Conservation (phyloP, 108 stramenopile genomes). For the Hondaea fermentalgiana region DNA sequence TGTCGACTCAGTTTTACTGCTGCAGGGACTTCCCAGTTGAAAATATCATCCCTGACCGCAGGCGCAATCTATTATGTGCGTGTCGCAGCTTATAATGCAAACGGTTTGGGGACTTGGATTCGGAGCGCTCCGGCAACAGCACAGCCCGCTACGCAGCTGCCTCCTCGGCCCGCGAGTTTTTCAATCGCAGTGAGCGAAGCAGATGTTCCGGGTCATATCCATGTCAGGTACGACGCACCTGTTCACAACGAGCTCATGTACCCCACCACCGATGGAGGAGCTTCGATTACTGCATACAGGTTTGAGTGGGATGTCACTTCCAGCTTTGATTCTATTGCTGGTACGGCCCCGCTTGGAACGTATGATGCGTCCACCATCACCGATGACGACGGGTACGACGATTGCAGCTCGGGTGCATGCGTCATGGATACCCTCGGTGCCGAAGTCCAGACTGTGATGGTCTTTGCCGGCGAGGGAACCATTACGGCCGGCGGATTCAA, state of each 20-base stretch:
- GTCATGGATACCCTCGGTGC: neutral
- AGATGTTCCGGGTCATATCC: neutral
- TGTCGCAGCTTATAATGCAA: neutral
- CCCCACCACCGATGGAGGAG: slow-evolving; percentile 59
- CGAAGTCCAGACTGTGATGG: neutral
- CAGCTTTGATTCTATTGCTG: slow-evolving; percentile 40
- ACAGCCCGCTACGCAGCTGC: neutral
- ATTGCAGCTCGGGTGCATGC: neutral
- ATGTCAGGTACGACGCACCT: neutral
- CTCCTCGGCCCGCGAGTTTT: neutral
- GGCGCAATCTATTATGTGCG: neutral
- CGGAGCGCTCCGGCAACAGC: neutral
- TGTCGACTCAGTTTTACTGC: neutral
- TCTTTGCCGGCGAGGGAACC: neutral
- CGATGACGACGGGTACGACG: neutral
- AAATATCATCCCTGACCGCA: neutral
- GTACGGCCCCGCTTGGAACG: neutral
- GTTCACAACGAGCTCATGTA: neutral
- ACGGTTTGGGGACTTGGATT: neutral
- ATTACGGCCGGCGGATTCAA: neutral
- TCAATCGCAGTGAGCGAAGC: neutral
- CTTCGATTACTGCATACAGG: slow-evolving; percentile 53
- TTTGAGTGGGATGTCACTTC: slow-evolving; percentile 68
- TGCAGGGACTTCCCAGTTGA: neutral
- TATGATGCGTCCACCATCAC: neutral